phyloP scores from a whole-genome alignment of 176 grass and related monocot species.

The Carex myosuroides region DNA sequence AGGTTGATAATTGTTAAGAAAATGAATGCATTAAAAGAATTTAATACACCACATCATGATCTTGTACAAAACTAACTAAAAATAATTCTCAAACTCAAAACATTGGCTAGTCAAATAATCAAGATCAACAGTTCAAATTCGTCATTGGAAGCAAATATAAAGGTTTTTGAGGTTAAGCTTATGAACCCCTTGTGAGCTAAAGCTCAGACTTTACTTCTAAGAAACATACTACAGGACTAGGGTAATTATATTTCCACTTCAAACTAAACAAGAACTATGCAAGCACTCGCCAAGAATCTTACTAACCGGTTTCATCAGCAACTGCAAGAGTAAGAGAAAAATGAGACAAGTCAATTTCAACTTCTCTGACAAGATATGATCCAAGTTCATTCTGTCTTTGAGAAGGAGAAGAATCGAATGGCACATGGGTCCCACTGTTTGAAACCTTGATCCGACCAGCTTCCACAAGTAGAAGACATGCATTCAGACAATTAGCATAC shows the following conservation, averaged over 20 bases:
- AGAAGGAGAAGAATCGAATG: conserved; percentile 24
- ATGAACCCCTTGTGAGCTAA: background rate
- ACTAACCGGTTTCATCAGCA: conserved; percentile 47
- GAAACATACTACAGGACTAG: background rate
- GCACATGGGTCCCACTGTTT: conserved; percentile 17
- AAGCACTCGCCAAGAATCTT: background rate
- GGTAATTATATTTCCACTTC: background rate
- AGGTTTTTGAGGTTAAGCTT: background rate
- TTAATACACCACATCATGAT: background rate
- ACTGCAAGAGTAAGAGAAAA: conserved; percentile 53
- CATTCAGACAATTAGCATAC: conserved; percentile 52
- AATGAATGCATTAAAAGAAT: background rate
- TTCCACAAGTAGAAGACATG: conserved; percentile 32
- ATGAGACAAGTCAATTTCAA: conserved; percentile 47
- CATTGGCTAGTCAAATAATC: background rate
- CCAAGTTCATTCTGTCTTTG: conserved; percentile 28
- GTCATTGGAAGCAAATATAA: background rate
- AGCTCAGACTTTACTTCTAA: background rate
- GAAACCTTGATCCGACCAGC: conserved; percentile 33
- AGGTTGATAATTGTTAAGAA: background rate
- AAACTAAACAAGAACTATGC: background rate
- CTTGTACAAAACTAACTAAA: background rate
- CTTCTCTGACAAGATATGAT: conserved; percentile 33
- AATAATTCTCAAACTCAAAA: background rate
- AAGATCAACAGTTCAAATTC: background rate